Conservation (phyloP, 352 stramenopile genomes). For the Phytopythium oedochilum region DNA sequence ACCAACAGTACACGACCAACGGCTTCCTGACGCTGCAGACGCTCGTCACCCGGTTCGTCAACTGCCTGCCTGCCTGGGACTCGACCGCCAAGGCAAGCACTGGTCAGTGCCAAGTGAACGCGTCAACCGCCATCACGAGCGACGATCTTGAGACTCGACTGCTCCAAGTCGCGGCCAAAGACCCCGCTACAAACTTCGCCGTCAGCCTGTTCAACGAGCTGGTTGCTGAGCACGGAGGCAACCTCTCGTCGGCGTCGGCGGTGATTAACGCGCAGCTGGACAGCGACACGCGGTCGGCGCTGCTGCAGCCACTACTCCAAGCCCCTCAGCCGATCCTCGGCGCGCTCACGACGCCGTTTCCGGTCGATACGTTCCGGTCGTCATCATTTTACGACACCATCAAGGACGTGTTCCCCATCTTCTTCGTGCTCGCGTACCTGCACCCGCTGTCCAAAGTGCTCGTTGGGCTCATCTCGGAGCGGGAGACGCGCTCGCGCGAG, state of each 20-base stretch:
- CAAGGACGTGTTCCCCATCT: constrained; percentile 61
- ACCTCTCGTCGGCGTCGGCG: not conserved
- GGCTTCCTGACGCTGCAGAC: constrained; percentile 76
- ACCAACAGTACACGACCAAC: constrained; percentile 35
- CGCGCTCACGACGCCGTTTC: constrained; percentile 28
- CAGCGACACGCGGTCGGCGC: constrained; percentile 18
- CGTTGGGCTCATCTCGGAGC: constrained; percentile 81
- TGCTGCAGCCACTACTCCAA: constrained; percentile 34
- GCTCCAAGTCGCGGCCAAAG: not conserved
- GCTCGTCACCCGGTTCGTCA: constrained; percentile 46
- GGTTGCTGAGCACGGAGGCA: not conserved
- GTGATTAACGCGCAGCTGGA: constrained; percentile 8
- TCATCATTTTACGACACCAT: constrained; percentile 66
- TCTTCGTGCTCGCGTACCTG: constrained; percentile 84
- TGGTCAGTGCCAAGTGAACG: not conserved
- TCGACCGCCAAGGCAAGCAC: constrained; percentile 23
- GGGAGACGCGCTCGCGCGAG: constrained; percentile 50
- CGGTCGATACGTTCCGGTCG: constrained; percentile 38
- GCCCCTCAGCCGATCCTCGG: constrained; percentile 39
- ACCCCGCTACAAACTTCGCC: not conserved
- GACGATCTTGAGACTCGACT: not conserved
- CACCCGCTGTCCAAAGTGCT: constrained; percentile 73
- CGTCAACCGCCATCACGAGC: not conserved
- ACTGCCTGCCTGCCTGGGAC: constrained; percentile 51
- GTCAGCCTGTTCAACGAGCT: not conserved